Percentiles rank a stretch among this genome's conserved stretches.
These are phyloP conservation scores for Neocucurbitaria cava DNA, from an alignment of 2,329 filamentous ascomycete genomes.

Conservation along the genomic window DNA sequence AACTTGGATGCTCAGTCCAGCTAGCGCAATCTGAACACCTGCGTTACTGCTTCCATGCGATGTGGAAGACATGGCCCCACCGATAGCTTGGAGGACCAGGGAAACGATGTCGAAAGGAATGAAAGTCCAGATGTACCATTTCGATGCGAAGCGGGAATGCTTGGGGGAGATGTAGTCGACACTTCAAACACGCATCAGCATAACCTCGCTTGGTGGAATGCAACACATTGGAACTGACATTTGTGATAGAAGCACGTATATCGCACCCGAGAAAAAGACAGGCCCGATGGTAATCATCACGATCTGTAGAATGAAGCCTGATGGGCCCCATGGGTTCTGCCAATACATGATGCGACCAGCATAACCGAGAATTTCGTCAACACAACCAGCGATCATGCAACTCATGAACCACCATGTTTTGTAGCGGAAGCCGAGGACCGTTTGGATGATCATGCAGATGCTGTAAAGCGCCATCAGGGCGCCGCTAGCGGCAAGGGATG, in stretches of 20 bases:
- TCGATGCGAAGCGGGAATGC: conserved; percentile 5
- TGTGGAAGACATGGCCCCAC: conserved; percentile 5
- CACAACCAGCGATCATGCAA: conserved; percentile 2
- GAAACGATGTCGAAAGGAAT: conserved; percentile 9
- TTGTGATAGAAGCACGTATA: conserved; percentile 9
- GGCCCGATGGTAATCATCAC: conserved; percentile 12
- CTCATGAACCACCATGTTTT: conserved; percentile 2
- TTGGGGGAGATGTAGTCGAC: neutral
- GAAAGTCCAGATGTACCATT: conserved; percentile 8
- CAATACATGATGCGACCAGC: conserved; percentile 5
- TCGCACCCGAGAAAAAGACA: conserved; percentile 9
- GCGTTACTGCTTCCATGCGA: neutral
- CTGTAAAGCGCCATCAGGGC: conserved; percentile 2
- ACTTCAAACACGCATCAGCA: neutral
- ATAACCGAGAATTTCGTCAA: conserved; percentile 8
- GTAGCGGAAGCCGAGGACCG: neutral
- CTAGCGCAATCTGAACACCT: neutral
- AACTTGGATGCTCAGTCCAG: neutral
- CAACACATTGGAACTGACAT: conserved; percentile 2
- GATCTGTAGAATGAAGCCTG: conserved; percentile 11
- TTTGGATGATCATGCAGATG: neutral
- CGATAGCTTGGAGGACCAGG: conserved; percentile 8
- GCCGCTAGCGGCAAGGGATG: neutral
- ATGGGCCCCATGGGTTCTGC: conserved; percentile 8
- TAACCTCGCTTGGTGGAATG: neutral